Conservation (phyloP, 192 early-diverging fungal species). For the Ambispora gerdemannii region DNA sequence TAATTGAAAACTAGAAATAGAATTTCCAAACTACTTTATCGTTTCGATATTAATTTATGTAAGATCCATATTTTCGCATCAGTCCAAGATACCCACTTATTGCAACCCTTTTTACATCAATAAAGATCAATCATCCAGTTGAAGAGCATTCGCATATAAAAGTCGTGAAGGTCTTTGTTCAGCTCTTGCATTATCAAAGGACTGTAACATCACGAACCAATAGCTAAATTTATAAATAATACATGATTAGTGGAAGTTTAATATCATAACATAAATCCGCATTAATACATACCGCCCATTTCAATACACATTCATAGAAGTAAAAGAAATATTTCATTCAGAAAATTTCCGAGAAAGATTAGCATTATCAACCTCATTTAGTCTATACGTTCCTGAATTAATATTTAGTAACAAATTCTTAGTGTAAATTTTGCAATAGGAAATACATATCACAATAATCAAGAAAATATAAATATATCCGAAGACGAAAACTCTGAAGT, state of each 20-base stretch:
- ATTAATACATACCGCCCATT: conserved; percentile 29
- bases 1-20: too few species aligned
- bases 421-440: conserved; percentile 26
- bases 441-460: conserved; percentile 33
- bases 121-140: conserved; percentile 15
- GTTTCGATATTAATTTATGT: conserved; percentile 26
- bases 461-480: conserved; percentile 34
- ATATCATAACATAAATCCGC: conserved; percentile 23
- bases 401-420: conserved; percentile 32
- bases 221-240: conserved; percentile 32
- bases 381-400: conserved; percentile 29
- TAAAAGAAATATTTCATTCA: conserved; percentile 30
- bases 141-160: conserved; percentile 20
- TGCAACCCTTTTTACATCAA: conserved; percentile 19
- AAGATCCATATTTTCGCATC: conserved; percentile 11
- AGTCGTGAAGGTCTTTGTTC: conserved; percentile 26
- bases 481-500: conserved; percentile 30
- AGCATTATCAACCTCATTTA: conserved; percentile 31
- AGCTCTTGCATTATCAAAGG: conserved; percentile 31
- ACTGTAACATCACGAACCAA: conserved; percentile 33
- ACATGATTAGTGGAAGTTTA: conserved; percentile 29
- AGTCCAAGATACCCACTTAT: conserved; percentile 20
- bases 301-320: conserved; percentile 33
- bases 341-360: conserved; percentile 34
- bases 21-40: too few species aligned